Evolutionary conservation across 495 filamentous ascomycete genomes (phyloP), one percentile per base, ranked within the genome.

Genomic region (Bacidia rubella): DNA sequence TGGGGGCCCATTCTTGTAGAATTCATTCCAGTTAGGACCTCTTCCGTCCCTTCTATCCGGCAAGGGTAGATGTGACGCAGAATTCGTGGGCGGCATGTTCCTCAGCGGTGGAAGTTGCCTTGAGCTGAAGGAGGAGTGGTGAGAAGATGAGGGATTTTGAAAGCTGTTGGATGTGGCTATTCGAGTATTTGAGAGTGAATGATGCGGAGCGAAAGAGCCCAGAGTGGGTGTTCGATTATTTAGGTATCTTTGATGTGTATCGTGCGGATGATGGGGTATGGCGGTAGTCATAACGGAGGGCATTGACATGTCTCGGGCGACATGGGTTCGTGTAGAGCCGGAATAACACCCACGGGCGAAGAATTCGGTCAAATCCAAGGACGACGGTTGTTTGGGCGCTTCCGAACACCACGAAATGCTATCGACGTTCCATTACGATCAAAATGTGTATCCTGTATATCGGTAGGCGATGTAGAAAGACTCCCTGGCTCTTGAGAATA

Each of bases 1-100:
- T 12, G 90, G 90, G 15, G 90, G 66, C 19, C 90, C 90, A 68
- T 95, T 93, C 64, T 85, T 86, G 67, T 95, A 97, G 63, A 94
- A 97, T 54, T 81, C 77, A 27, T 77, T 69, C 90, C 90, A 97
- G 70, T 97, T 80, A 53, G 86, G 83, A 55, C 76, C 74, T 57
- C 78, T 72, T n/a, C 76, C 74, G 45, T 76, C 71, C 47, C 75
- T 74, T n/a, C 32, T 12, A 17, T 48, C 21, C 35, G 60, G 55
- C 19, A 27, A 54, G 19, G 52, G 60, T 44, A 57, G 56, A 4
- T 45, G 42, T 42, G 57, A 52, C 51, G 41, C 42, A 25, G 54
- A 52, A 4, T 59, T 49, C 23, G 62, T 58, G 20, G 52, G 24
- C 24, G 55, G 27, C 54, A 62, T 57, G 23, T 32, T 57, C 21